phyloP scores from a whole-genome alignment of 2,329 filamentous ascomycete genomes.

The Trichoderma aggressivum region DNA sequence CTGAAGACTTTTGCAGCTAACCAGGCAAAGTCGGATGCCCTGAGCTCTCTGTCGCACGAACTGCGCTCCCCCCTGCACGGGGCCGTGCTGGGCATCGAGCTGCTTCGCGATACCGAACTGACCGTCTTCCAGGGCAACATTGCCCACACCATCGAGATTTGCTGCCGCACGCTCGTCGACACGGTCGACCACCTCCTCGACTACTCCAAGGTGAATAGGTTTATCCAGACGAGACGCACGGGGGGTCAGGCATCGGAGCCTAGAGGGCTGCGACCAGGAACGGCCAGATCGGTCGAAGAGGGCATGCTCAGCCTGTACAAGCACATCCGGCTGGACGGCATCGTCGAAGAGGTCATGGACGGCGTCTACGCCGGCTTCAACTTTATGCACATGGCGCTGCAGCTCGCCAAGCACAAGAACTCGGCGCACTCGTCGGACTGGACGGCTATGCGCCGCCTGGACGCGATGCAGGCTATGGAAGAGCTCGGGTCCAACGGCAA shows the following conservation, averaged over 20 bases:
- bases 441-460: conserved; percentile 24
- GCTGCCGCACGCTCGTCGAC: conserved; percentile 50
- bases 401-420: conserved; percentile 20
- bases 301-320: conserved; percentile 24
- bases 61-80: conserved; percentile 60
- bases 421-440: conserved; percentile 16
- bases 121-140: conserved; percentile 46
- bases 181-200: conserved; percentile 53
- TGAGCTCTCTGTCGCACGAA: conserved; percentile 60
- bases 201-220: conserved; percentile 54
- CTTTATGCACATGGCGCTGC: conserved; percentile 33
- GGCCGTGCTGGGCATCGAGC: conserved; percentile 52
- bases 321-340: conserved; percentile 36
- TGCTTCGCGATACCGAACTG: conserved; percentile 51
- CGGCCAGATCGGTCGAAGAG: conserved; percentile 16
- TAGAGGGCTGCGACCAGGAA: not conserved
- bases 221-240: conserved; percentile 19
- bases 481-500: conserved; percentile 20
- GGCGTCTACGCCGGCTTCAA: conserved; percentile 46
- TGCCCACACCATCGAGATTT: conserved; percentile 49
- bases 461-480: conserved; percentile 43
- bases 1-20: conserved; percentile 38
- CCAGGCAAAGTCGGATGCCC: conserved; percentile 54
- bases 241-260: not conserved
- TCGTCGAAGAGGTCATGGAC: conserved; percentile 47